phyloP scores from a whole-genome alignment of 2,329 filamentous ascomycete genomes.

The Fusarium siculi region DNA sequence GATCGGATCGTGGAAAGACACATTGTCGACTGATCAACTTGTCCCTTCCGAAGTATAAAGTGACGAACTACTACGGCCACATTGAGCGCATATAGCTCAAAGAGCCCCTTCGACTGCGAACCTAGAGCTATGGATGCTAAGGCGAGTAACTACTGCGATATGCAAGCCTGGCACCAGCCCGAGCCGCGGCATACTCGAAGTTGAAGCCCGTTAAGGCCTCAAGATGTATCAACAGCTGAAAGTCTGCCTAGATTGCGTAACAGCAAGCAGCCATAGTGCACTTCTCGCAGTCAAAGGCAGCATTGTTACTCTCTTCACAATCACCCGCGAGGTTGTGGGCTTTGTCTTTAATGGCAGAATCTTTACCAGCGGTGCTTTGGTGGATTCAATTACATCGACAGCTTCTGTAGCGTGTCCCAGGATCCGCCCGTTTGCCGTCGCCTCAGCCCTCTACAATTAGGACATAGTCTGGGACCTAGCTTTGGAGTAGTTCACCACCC shows the following conservation, averaged over 20 bases:
- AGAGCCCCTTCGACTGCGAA: neutral
- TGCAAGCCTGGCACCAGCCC: neutral
- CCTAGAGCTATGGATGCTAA: neutral
- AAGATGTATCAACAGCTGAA: neutral
- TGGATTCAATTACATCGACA: neutral
- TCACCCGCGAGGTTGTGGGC: neutral
- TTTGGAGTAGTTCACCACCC: neutral
- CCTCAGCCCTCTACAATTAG: neutral
- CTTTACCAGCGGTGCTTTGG: accelerated
- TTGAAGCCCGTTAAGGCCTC: accelerated
- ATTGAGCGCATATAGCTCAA: neutral
- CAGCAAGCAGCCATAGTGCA: neutral
- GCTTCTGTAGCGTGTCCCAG: neutral
- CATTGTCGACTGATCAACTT: neutral
- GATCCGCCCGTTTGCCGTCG: neutral
- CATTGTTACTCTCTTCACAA: no score
- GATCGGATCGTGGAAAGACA: neutral
- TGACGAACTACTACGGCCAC: neutral
- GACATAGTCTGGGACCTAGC: neutral
- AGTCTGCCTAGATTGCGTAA: neutral
- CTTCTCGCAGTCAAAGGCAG: neutral
- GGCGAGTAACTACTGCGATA: neutral
- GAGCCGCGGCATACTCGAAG: neutral
- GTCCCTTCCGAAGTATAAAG: neutral
- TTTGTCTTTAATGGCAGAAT: neutral